phyloP scores from a whole-genome alignment of 352 stramenopile species.

The Pythium phragmitis region DNA sequence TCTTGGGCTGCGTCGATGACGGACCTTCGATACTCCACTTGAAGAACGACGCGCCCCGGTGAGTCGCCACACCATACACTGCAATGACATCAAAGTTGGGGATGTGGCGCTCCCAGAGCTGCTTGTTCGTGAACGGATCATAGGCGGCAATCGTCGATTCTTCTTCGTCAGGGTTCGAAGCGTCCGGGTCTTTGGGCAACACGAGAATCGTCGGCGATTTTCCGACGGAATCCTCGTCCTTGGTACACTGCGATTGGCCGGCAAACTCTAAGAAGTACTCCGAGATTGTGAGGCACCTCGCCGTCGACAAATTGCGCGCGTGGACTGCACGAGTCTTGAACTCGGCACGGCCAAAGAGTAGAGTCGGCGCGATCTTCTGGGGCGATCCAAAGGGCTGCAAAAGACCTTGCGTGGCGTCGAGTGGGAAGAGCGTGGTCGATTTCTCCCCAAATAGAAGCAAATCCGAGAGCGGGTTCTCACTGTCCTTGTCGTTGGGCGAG shows the following conservation, averaged over 20 bases:
- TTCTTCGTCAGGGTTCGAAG: slow-evolving; percentile 43
- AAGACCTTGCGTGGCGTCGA: slow-evolving; percentile 62
- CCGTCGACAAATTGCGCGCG: slow-evolving; percentile 50
- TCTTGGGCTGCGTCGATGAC: slow-evolving; percentile 28
- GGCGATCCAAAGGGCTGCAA: slow-evolving; percentile 43
- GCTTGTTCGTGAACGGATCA: slow-evolving; percentile 65
- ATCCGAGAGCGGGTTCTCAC: slow-evolving; percentile 36
- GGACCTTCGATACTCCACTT: slow-evolving; percentile 72
- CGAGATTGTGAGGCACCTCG: slow-evolving; percentile 77
- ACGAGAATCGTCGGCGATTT: slow-evolving; percentile 52
- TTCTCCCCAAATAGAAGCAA: slow-evolving; percentile 82
- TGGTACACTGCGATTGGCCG: slow-evolving; percentile 35
- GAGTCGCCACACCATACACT: slow-evolving; percentile 61
- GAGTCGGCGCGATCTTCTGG: slow-evolving; percentile 27
- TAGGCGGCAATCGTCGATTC: slow-evolving; percentile 70
- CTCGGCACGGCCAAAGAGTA: slow-evolving; percentile 75
- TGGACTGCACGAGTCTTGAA: slow-evolving; percentile 70
- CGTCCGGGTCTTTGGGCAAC: slow-evolving; percentile 53
- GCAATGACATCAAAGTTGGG: slow-evolving; percentile 70
- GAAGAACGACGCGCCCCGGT: slow-evolving; percentile 56
- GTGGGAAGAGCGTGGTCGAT: slow-evolving; percentile 61
- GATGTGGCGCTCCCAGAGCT: slow-evolving; percentile 75
- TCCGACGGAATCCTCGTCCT: background rate
- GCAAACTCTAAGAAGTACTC: slow-evolving; percentile 85
- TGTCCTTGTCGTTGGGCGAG: slow-evolving; percentile 24